Conservation (phyloP, 768 basidiomycete genomes). For the Suillus subaureus region DNA sequence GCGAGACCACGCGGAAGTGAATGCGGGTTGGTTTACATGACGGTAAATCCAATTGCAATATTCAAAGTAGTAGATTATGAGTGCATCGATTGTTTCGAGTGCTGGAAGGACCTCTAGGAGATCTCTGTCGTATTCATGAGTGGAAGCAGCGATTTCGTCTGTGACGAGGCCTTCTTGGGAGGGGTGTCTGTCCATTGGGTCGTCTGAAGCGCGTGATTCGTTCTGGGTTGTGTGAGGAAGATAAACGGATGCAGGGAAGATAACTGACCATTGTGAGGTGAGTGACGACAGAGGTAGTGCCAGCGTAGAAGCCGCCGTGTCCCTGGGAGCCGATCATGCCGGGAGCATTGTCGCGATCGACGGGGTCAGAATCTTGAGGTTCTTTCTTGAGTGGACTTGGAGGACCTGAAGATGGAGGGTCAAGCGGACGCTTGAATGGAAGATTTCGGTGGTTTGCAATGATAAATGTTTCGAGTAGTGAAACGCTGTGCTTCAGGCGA, state of each 20-base stretch:
- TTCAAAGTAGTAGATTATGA: slow-evolving; percentile 79
- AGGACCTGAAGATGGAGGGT: slow-evolving; percentile 33
- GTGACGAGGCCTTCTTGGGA: slow-evolving; percentile 45
- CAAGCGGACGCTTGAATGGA: slow-evolving; percentile 29
- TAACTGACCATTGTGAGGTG: slow-evolving; percentile 60
- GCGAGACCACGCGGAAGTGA: slow-evolving; percentile 67
- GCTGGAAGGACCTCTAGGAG: slow-evolving; percentile 67
- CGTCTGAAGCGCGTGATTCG: slow-evolving; percentile 50
- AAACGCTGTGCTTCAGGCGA: slow-evolving; percentile 43
- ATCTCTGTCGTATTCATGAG: slow-evolving; percentile 70
- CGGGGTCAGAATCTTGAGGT: slow-evolving; percentile 45
- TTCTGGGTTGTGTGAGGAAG: slow-evolving; percentile 35
- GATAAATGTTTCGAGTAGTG: slow-evolving; percentile 39
- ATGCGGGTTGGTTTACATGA: slow-evolving; percentile 67
- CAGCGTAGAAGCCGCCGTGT: slow-evolving; percentile 73
- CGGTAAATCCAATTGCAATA: slow-evolving; percentile 90
- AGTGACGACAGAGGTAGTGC: slow-evolving; percentile 75
- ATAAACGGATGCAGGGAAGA: slow-evolving; percentile 16
- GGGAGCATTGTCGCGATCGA: slow-evolving; percentile 52
- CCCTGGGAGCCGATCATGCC: slow-evolving; percentile 69
- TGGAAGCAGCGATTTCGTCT: slow-evolving; percentile 44
- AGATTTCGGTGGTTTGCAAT: slow-evolving; percentile 34
- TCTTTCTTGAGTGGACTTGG: slow-evolving; percentile 56
- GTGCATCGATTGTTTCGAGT: slow-evolving; percentile 68
- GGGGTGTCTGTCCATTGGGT: slow-evolving; percentile 47